A percentile compares a stretch with the other conserved stretches of the same genome.
Conservation (phyloP, 176 grass and related monocot genomes). For the Ensete glaucum region DNA sequence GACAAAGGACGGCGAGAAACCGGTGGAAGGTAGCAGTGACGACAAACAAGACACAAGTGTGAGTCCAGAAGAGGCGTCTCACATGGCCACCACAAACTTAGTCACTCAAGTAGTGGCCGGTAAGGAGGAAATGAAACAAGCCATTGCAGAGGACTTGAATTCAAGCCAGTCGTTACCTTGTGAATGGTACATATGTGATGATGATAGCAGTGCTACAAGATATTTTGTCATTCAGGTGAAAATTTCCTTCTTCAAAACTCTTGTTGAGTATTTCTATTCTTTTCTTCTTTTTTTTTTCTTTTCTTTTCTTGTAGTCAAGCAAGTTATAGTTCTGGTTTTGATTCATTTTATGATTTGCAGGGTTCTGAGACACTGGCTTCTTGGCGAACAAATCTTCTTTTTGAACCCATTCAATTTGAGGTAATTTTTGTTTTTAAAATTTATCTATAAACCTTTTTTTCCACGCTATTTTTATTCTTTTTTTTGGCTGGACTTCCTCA, state of each 20-base stretch:
- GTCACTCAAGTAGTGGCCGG: slow-evolving; percentile 77
- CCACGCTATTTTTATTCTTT: background rate
- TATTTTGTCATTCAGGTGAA: slow-evolving; percentile 83
- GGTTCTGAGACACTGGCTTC: slow-evolving; percentile 75
- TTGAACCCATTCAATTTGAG: slow-evolving; percentile 93
- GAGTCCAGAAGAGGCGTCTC: slow-evolving; percentile 48
- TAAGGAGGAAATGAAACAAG: slow-evolving; percentile 66
- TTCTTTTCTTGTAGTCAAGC: background rate
- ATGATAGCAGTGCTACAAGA: slow-evolving; percentile 60
- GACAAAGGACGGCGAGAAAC: slow-evolving; percentile 3
- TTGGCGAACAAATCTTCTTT: slow-evolving; percentile 94
- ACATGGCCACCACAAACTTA: slow-evolving; percentile 60
- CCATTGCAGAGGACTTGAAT: slow-evolving; percentile 71
- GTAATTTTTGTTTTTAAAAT: slow-evolving; percentile 25
- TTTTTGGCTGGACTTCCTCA: background rate
- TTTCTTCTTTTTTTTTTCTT: background rate
- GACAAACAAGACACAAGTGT: slow-evolving; percentile 19
- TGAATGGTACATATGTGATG: slow-evolving; percentile 81
- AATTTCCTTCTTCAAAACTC: background rate
- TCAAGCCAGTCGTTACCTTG: slow-evolving; percentile 50
- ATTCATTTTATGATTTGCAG: slow-evolving; percentile 21
- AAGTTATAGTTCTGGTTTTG: background rate
- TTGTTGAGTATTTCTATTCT: background rate
- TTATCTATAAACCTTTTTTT: too few relatives aligned
- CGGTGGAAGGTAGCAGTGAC: slow-evolving; percentile 8